A percentile compares a stretch with the other conserved stretches of the same genome.
phyloP scores from a whole-genome alignment of 2,329 filamentous ascomycete genomes.

The Rhynchosporium agropyri region DNA sequence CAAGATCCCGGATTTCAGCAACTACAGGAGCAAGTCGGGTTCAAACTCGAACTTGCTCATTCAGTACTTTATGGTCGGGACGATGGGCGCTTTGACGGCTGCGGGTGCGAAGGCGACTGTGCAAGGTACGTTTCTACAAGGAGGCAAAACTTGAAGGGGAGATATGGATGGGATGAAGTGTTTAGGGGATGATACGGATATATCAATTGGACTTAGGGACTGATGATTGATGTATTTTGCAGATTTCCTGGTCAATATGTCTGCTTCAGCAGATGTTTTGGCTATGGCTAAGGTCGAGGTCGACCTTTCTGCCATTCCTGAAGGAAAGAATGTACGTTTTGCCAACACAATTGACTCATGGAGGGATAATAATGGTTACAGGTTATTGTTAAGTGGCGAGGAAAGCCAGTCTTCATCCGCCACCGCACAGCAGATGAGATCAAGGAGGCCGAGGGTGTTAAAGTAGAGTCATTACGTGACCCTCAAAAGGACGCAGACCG shows the following conservation, averaged over 20 bases:
- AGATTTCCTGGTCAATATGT: constrained; percentile 99
- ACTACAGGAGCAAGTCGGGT: constrained; percentile 75
- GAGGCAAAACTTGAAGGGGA: constrained; percentile 14
- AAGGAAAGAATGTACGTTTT: constrained; percentile 94
- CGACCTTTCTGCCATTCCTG: constrained; percentile 86
- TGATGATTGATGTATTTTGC: constrained; percentile 35
- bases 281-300: constrained; percentile 99
- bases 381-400: constrained; percentile 99
- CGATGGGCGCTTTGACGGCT: constrained; percentile 87
- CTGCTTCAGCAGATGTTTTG: constrained; percentile 95
- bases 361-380: constrained; percentile 43
- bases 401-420: constrained; percentile 99
- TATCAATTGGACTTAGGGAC: constrained; percentile 31
- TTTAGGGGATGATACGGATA: constrained; percentile 4
- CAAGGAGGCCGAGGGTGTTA: constrained; percentile 87
- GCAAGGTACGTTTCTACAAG: constrained; percentile 70
- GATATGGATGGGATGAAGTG: not conserved
- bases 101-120: constrained; percentile 97
- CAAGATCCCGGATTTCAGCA: constrained; percentile 85
- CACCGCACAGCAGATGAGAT: constrained; percentile 95
- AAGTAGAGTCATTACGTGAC: constrained; percentile 83
- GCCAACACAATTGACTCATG: constrained; percentile 16
- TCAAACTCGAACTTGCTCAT: constrained; percentile 82
- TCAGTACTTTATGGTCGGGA: constrained; percentile 74
- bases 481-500: constrained; percentile 89